These are phyloP conservation scores for Astrothelium subdiscretum DNA, from an alignment of 495 filamentous ascomycete species.

Conservation along the genomic window DNA sequence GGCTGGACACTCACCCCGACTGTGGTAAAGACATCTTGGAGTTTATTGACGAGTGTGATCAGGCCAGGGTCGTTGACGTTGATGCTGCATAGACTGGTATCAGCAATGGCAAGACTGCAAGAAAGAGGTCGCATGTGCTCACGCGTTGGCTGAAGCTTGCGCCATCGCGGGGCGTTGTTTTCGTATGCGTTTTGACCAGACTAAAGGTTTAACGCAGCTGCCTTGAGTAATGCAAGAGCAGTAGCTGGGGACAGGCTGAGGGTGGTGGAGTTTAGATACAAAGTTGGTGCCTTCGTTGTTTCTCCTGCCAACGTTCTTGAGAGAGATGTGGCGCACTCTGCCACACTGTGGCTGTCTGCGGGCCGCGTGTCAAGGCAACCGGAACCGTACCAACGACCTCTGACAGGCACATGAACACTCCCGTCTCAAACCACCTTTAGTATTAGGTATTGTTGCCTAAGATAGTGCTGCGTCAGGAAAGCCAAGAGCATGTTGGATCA, in stretches of 20 bases:
- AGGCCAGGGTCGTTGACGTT: conserved; percentile 71
- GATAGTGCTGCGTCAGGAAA: background rate
- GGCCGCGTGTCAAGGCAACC: background rate
- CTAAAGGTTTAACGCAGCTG: background rate
- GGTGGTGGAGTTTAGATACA: background rate
- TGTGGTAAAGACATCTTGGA: conserved; percentile 98
- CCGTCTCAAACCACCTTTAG: too few species aligned
- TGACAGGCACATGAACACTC: too few species aligned
- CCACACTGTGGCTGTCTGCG: conserved; percentile 5
- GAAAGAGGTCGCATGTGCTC: conserved; percentile 1
- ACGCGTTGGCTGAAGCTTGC: conserved; percentile 29
- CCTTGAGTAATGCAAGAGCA: background rate
- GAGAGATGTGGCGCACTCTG: background rate
- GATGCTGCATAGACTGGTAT: conserved; percentile 38
- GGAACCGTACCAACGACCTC: background rate
- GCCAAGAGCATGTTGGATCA: background rate
- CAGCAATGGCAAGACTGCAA: conserved; percentile 4
- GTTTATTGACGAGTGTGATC: conserved; percentile 95
- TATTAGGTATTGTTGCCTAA: too few species aligned
- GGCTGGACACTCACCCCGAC: conserved; percentile 64
- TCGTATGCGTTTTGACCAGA: conserved; percentile 5
- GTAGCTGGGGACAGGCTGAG: background rate
- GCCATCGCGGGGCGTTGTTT: conserved; percentile 19
- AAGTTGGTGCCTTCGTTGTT: background rate
- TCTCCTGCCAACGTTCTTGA: background rate